Base-by-base conservation (phyloP, 768 basidiomycete genomes). In the Amanita rubescens region DNA sequence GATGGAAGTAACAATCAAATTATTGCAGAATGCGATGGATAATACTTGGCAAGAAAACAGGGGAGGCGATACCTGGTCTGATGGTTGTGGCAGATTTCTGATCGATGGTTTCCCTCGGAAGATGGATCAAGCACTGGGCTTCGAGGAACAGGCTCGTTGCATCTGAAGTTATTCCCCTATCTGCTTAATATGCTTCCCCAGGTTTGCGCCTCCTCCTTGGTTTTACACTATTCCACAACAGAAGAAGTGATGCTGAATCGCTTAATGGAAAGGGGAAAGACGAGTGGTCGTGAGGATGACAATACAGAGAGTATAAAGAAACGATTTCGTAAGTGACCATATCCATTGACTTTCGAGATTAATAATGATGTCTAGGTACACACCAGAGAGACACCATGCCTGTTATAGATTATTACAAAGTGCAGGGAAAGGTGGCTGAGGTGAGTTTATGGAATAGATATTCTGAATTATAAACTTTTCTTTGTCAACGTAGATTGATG, bases 41-140 rank as follows among this genome's bases (percentile, higher is more conserved):
- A 79, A 69, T 37, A 80, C 80, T 11, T 65, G 94, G 35, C 60
- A 70, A 30, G 69, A 77, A 62, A 61, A 61, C 17, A 67, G 65
- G 46, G 53, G 69, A 0, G 72, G 74, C 10, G 71, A 75, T 6
- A 83, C 80, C 19, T 94, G 91, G 92, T 67, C 66, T 8, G 71
- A 79, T 30, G 90, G 86, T 22, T 73, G 70, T 49, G 91, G 90
- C 32, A 83, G 92, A 43, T 99, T 98, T 76, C 76, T 98, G 61
- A 85, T 99, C 57, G 95, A 99, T 58, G 96, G 95, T 1, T 98
- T 98, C 71, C 96, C 95, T 51, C 81, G 95, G 56, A 94, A 98
- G 76, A 94, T 98, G 93, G 96, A 99, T 66, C 96, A 99, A 70
- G 95, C 94, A 0, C 56, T 85, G 62, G 84, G 84, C 66, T 99